Evolutionary conservation across 768 basidiomycete species (phyloP).

Genomic region (Gymnopilus dilepis): DNA sequence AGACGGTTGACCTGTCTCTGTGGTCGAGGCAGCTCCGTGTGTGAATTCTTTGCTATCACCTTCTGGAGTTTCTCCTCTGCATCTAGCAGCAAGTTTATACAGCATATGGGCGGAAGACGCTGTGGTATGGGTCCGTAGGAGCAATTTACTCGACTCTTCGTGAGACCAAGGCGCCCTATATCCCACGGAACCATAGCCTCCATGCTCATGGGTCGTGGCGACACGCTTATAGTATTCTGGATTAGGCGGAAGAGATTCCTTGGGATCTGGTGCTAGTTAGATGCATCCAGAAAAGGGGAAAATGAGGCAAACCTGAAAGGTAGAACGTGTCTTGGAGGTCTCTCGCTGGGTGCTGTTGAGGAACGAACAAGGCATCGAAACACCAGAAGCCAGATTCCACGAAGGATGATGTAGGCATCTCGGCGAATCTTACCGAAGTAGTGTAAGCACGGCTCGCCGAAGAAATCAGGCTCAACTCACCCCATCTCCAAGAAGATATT

Average conservation of each 20-base stretch:
- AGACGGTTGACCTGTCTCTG: conserved; percentile 24
- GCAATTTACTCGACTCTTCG: conserved; percentile 89
- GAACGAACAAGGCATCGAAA: conserved; percentile 97
- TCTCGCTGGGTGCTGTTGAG: conserved; percentile 98
- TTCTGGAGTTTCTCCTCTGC: conserved; percentile 61
- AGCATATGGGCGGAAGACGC: conserved; percentile 94
- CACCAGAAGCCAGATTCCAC: conserved; percentile 99
- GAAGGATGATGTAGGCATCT: conserved; percentile 96
- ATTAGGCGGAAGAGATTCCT: conserved; percentile 74
- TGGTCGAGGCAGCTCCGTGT: conserved; percentile 40
- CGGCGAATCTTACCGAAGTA: conserved; percentile 73
- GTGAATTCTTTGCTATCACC: conserved; percentile 48
- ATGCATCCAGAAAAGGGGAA: background rate
- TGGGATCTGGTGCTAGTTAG: conserved; percentile 63
- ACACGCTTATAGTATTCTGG: conserved; percentile 87
- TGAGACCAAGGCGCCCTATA: conserved; percentile 96
- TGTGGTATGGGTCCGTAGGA: conserved; percentile 96
- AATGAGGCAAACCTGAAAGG: conserved; percentile 67
- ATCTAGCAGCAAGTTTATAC: conserved; percentile 88
- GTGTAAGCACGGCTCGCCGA: background rate
- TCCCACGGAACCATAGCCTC: conserved; percentile 91
- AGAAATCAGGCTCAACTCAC: conserved; percentile 47
- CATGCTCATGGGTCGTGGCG: conserved; percentile 80
- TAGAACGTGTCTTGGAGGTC: conserved; percentile 99
- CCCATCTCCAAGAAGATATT: conserved; percentile 99